phyloP scores from a whole-genome alignment of 2,329 filamentous ascomycete genomes.

The Epichloe typhina region DNA sequence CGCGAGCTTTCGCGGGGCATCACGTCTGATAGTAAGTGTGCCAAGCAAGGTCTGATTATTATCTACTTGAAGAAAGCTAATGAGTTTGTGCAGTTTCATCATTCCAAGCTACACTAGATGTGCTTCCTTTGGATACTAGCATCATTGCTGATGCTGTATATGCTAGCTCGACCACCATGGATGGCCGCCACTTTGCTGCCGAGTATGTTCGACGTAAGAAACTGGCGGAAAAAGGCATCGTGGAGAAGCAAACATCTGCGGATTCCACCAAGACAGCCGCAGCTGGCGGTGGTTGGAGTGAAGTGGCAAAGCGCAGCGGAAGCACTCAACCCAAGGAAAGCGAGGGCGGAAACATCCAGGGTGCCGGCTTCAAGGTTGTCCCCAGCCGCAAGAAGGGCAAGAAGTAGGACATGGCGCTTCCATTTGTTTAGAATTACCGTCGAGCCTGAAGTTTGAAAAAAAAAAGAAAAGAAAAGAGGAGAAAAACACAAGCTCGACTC shows the following conservation, averaged over 20 bases:
- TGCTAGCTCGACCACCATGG: slow-evolving; percentile 73
- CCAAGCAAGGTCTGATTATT: slow-evolving; percentile 14
- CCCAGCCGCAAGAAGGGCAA: slow-evolving; percentile 84
- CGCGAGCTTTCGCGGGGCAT: slow-evolving; percentile 61
- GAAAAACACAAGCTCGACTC: background rate
- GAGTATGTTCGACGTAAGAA: slow-evolving; percentile 90
- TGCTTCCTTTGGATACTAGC: slow-evolving; percentile 62
- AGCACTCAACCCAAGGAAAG: slow-evolving; percentile 28
- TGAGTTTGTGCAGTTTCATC: slow-evolving; percentile 50
- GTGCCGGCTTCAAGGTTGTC: slow-evolving; percentile 75
- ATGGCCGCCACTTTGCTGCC: slow-evolving; percentile 84
- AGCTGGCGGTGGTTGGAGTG: slow-evolving; percentile 68
- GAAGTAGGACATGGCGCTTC: slow-evolving; percentile 35
- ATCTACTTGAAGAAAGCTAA: slow-evolving; percentile 9
- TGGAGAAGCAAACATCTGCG: slow-evolving; percentile 56
- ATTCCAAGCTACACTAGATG: slow-evolving; percentile 64
- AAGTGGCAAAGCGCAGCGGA: slow-evolving; percentile 87
- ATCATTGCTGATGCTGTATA: slow-evolving; percentile 89
- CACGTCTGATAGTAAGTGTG: slow-evolving; percentile 37
- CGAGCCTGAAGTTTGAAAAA: slow-evolving; percentile 1
- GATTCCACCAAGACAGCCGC: slow-evolving; percentile 32
- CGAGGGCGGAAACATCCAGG: slow-evolving; percentile 27
- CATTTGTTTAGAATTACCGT: slow-evolving; percentile 5
- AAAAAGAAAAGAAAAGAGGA: too few relatives aligned
- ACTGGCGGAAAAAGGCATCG: slow-evolving; percentile 80